These are phyloP conservation scores for Sodiomyces alkalinus DNA, from an alignment of 2,329 filamentous ascomycete genomes.

Conservation along the genomic window DNA sequence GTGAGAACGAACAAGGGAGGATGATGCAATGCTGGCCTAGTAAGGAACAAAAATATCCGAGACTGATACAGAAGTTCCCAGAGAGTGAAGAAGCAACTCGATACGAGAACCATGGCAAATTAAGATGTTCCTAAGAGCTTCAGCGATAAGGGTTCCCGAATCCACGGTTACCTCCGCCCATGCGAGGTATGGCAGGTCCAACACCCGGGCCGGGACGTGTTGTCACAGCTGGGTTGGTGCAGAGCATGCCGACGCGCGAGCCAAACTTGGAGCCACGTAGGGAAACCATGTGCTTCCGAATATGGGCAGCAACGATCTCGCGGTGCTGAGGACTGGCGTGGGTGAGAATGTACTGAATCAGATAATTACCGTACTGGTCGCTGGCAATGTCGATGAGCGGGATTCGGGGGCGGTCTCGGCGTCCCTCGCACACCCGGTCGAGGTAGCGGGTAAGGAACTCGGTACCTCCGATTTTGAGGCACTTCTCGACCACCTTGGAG, in stretches of 20 bases:
- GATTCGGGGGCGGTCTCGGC: constrained; percentile 81
- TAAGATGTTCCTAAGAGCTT: too few relatives aligned
- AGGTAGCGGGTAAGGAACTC: constrained; percentile 91
- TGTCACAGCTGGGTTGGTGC: constrained; percentile 81
- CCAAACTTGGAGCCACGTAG: constrained; percentile 96
- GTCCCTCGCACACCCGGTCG: constrained; percentile 83
- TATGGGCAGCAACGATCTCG: constrained; percentile 83
- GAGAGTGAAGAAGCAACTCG: too few relatives aligned
- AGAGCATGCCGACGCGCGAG: constrained; percentile 96
- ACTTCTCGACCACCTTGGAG: constrained; percentile 98
- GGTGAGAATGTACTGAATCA: constrained; percentile 93
- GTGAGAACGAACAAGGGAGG: constrained; percentile 1
- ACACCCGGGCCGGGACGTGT: constrained; percentile 79
- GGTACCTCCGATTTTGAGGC: constrained; percentile 82
- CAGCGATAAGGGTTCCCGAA: constrained; percentile 45
- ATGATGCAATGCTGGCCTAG: too few relatives aligned
- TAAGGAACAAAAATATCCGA: too few relatives aligned
- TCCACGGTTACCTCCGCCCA: constrained; percentile 38
- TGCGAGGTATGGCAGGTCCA: constrained; percentile 47
- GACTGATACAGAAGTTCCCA: too few relatives aligned
- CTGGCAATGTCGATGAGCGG: constrained; percentile 96
- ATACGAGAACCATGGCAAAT: too few relatives aligned
- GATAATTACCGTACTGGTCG: constrained; percentile 97
- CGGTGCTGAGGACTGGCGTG: constrained; percentile 78
- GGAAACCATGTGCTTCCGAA: constrained; percentile 98